Evolutionary conservation across 345 rosid genomes (phyloP).

Genomic region (Lepidium aucheri): DNA sequence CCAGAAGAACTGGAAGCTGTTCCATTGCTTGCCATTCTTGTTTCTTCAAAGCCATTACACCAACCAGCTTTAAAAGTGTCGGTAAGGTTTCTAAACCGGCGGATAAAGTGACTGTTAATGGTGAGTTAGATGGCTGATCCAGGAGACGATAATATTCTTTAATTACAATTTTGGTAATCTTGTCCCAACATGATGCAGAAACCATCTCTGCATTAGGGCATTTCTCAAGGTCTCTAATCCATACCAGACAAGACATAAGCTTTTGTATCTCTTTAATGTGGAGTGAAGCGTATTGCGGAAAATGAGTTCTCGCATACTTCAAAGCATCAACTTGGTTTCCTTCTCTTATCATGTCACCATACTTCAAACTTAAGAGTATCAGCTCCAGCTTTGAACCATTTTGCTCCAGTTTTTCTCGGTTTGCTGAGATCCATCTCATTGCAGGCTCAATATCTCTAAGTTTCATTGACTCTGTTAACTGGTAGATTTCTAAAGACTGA

Average conservation of each 20-base stretch:
- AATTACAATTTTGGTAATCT: conserved; percentile 37
- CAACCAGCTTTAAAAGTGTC: conserved; percentile 45
- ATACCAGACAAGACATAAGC: conserved; percentile 42
- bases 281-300: conserved; percentile 35
- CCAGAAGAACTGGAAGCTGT: conserved; percentile 59
- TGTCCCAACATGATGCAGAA: conserved; percentile 37
- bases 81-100: conserved; percentile 61
- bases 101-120: conserved; percentile 40
- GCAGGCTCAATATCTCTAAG: conserved; percentile 54
- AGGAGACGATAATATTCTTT: conserved; percentile 43
- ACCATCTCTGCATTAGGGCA: conserved; percentile 45
- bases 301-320: conserved; percentile 45
- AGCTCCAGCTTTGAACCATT: conserved; percentile 51
- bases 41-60: conserved; percentile 53
- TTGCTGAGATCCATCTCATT: conserved; percentile 56
- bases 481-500: conserved; percentile 49
- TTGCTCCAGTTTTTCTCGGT: conserved; percentile 37
- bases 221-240: conserved; percentile 36
- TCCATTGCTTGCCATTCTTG: conserved; percentile 56
- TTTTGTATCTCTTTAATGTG: conserved; percentile 37
- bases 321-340: conserved; percentile 48
- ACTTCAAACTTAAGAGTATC: conserved; percentile 47
- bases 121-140: conserved; percentile 47
- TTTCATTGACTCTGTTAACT: conserved; percentile 50
- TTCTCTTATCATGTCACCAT: conserved; percentile 51